These are phyloP conservation scores for Suaeda aralocaspica DNA, from an alignment of 148 eudicot species.

Conservation along the genomic window DNA sequence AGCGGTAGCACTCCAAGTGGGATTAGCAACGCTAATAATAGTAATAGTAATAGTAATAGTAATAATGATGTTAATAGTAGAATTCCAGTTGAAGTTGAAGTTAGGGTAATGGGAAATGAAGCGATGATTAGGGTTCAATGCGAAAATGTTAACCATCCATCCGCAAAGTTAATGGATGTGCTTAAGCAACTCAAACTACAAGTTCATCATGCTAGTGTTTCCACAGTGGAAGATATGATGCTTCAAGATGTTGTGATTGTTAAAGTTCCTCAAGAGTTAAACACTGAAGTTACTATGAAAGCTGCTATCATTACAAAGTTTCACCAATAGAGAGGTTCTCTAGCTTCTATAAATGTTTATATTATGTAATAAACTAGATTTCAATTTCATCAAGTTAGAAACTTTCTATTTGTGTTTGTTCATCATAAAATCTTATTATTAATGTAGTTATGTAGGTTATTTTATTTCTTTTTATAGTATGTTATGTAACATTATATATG, in stretches of 20 bases:
- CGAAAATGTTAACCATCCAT: slow-evolving; percentile 44
- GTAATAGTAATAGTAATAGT: background rate
- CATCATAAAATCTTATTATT: too few relatives aligned
- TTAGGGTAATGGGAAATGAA: slow-evolving; percentile 49
- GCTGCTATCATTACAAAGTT: slow-evolving; percentile 37
- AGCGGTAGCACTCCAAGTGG: background rate
- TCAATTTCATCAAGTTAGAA: too few relatives aligned
- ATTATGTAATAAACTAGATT: too few relatives aligned
- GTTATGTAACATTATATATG: too few relatives aligned
- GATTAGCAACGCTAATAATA: background rate
- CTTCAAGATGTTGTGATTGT: slow-evolving; percentile 69
- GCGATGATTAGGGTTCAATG: slow-evolving; percentile 75
- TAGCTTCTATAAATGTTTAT: too few relatives aligned
- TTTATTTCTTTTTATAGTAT: too few relatives aligned
- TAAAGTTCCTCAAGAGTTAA: slow-evolving; percentile 33
- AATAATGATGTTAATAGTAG: background rate
- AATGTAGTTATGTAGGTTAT: too few relatives aligned
- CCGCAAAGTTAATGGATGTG: slow-evolving; percentile 59
- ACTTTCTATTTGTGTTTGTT: too few relatives aligned
- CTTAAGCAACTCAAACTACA: slow-evolving; percentile 51
- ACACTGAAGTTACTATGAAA: slow-evolving; percentile 33
- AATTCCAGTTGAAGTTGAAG: slow-evolving; percentile 39
- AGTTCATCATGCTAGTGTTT: slow-evolving; percentile 71
- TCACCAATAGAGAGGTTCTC: background rate
- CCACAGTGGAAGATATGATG: slow-evolving; percentile 55